Conservation (phyloP, 192 early-diverging fungal genomes). For the Coemansia umbellata region DNA sequence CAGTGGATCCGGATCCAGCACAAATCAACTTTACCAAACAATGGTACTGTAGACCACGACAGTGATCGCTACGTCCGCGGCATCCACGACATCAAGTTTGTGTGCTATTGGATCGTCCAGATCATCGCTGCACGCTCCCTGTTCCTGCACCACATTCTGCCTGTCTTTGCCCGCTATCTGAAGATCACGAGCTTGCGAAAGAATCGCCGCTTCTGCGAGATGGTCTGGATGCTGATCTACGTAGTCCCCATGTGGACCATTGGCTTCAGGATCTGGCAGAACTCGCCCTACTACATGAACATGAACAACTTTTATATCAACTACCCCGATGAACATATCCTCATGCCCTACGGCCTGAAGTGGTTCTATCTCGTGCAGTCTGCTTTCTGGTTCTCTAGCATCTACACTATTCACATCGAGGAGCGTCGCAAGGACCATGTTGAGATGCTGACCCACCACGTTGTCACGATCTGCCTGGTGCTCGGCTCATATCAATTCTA, state of each 20-base stretch:
- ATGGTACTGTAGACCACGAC: not conserved
- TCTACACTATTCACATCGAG: constrained; percentile 51
- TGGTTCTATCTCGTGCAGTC: constrained; percentile 51
- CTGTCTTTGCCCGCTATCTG: constrained; percentile 15
- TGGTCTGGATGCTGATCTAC: constrained; percentile 50
- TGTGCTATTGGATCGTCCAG: constrained; percentile 61
- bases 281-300: constrained; percentile 49
- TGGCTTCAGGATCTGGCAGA: constrained; percentile 30
- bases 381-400: constrained; percentile 50
- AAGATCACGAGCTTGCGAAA: constrained; percentile 20
- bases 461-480: constrained; percentile 51
- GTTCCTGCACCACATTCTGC: constrained; percentile 50
- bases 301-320: constrained; percentile 43
- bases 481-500: constrained; percentile 48
- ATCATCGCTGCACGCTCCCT: constrained; percentile 61
- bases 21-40: not conserved
- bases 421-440: constrained; percentile 52
- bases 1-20: constrained; percentile 37
- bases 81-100: constrained; percentile 57
- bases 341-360: constrained; percentile 46
- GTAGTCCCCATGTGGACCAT: constrained; percentile 32
- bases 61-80: constrained; percentile 41
- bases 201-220: constrained; percentile 52
- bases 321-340: constrained; percentile 49
- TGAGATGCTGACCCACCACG: constrained; percentile 54